phyloP scores from a whole-genome alignment of 768 basidiomycete genomes.

The Hemileccinum impolitum region DNA sequence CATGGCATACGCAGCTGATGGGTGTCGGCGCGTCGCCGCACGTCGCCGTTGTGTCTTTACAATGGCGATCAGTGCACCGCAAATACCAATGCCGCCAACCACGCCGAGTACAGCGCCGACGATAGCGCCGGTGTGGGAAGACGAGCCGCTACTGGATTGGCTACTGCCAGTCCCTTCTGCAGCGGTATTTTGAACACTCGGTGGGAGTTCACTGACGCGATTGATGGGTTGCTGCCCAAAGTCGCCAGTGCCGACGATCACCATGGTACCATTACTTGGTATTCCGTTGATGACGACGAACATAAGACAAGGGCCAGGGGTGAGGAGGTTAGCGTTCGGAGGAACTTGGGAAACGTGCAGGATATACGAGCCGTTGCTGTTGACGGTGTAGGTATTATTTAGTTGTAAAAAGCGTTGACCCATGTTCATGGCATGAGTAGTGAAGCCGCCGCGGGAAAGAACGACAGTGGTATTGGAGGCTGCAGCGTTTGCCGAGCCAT shows the following conservation, averaged over 20 bases:
- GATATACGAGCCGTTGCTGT: slow-evolving; percentile 68
- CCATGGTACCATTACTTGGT: slow-evolving; percentile 72
- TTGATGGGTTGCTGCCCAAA: slow-evolving; percentile 64
- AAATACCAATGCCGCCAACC: slow-evolving; percentile 28
- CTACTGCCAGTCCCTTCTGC: slow-evolving; percentile 34
- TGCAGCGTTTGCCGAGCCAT: slow-evolving; percentile 63
- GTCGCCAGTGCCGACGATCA: slow-evolving; percentile 78
- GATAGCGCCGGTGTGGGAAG: slow-evolving; percentile 24
- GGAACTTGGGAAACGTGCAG: slow-evolving; percentile 83
- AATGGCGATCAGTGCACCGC: slow-evolving; percentile 41
- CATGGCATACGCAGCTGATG: slow-evolving; percentile 39
- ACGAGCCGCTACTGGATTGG: slow-evolving; percentile 17
- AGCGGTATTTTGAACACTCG: slow-evolving; percentile 41
- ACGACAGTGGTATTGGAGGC: slow-evolving; percentile 76
- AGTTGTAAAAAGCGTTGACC: slow-evolving; percentile 83
- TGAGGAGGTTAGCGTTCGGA: slow-evolving; percentile 82
- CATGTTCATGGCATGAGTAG: slow-evolving; percentile 88
- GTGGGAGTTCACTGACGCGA: slow-evolving; percentile 16
- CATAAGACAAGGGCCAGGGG: slow-evolving; percentile 84
- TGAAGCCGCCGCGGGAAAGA: slow-evolving; percentile 79
- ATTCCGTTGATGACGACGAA: slow-evolving; percentile 84
- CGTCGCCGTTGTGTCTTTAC: slow-evolving; percentile 51
- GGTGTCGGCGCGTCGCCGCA: slow-evolving; percentile 30
- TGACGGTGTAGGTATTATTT: slow-evolving; percentile 82
- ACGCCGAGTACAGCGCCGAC: slow-evolving; percentile 30